Evolutionary conservation across 306 rosid genomes (phyloP).

Genomic region (Citrullus amarus): DNA sequence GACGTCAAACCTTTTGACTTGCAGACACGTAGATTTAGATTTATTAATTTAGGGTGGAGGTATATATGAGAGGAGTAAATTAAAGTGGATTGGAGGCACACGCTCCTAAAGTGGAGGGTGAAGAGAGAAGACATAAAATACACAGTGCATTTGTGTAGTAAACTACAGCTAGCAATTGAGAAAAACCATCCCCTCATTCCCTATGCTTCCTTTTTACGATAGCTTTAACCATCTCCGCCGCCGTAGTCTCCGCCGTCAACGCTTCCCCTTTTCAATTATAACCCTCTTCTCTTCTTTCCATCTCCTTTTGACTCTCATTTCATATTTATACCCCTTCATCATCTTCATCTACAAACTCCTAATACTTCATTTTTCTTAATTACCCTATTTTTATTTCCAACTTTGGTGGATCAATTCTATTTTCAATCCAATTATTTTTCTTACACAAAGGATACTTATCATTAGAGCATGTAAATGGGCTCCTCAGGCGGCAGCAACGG

Average conservation of each 20-base stretch:
- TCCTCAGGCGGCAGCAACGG: constrained; percentile 49
- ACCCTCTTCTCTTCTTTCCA: background rate
- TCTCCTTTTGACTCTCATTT: constrained; percentile 39
- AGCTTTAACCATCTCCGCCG: constrained; percentile 74
- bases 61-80: background rate
- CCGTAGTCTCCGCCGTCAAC: constrained; percentile 99
- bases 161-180: constrained; percentile 8
- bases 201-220: constrained; percentile 2
- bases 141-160: background rate
- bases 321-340: constrained; percentile 13
- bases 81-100: background rate
- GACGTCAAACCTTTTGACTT: too few species aligned
- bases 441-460: background rate
- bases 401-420: background rate
- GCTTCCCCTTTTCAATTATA: constrained; percentile 27
- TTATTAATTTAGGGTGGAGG: too few species aligned
- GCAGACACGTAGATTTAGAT: too few species aligned
- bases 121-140: background rate
- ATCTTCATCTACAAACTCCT: background rate
- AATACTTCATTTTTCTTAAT: background rate
- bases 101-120: constrained; percentile 2
- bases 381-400: background rate
- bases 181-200: constrained; percentile 1
- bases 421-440: background rate
- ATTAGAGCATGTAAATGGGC: constrained; percentile 27